Evolutionary conservation across 1,284 basidiomycete species (phyloP).

Genomic region (Ganoderma lingzhi): DNA sequence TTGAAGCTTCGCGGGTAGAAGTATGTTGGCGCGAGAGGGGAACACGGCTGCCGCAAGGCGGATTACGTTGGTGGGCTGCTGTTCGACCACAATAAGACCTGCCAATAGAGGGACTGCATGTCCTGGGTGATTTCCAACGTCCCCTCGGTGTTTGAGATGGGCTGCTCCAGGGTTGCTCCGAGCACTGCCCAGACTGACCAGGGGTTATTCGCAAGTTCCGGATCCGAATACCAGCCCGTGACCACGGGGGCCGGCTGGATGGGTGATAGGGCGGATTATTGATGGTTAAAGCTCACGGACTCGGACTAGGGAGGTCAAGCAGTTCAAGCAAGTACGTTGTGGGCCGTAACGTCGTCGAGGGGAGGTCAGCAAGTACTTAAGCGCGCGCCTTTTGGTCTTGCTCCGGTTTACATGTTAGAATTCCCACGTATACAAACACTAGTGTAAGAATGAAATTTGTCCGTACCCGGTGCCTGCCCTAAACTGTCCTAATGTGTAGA

Average conservation of each 20-base stretch:
- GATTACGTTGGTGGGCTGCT: neutral
- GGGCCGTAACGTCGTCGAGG: neutral
- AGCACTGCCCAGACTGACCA: neutral
- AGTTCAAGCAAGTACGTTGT: too few species aligned
- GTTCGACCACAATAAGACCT: too few species aligned
- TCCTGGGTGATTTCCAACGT: neutral
- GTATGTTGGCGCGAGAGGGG: neutral
- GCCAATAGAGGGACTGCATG: too few species aligned
- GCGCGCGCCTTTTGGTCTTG: neutral
- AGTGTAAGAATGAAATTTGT: too few species aligned
- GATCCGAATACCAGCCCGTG: too few species aligned
- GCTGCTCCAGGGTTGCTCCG: neutral
- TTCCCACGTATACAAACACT: neutral
- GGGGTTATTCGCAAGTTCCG: too few species aligned
- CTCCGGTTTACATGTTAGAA: neutral
- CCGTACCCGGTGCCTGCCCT: neutral
- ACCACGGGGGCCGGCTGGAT: too few species aligned
- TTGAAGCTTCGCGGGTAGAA: conserved; percentile 4
- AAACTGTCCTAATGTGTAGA: neutral
- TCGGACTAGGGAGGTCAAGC: neutral
- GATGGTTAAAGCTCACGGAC: too few species aligned
- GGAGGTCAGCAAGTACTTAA: neutral
- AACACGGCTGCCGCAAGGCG: neutral
- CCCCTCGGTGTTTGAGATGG: neutral
- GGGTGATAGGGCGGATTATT: too few species aligned